Percentiles rank a stretch among this genome's conserved stretches.
phyloP scores from a whole-genome alignment of 202 grass and related monocot genomes.

The Zoysia matrella region DNA sequence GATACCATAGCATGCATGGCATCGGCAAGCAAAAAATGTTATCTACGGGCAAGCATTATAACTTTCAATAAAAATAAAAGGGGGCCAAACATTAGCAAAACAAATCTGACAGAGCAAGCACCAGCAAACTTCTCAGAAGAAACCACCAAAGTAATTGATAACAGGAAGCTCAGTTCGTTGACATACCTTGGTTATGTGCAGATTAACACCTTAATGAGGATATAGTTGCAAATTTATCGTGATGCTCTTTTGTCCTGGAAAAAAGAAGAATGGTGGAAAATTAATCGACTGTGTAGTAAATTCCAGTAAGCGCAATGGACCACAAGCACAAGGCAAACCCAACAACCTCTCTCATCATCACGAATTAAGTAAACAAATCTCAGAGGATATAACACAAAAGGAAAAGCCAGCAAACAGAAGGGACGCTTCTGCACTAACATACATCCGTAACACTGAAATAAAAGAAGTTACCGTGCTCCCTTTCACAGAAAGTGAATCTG shows the following conservation, averaged over 20 bases:
- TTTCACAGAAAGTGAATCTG: constrained; percentile 15
- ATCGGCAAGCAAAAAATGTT: constrained; percentile 3
- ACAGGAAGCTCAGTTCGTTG: background rate
- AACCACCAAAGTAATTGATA: constrained; percentile 2
- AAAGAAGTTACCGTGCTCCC: constrained; percentile 30
- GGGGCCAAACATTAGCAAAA: background rate
- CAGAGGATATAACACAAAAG: constrained; percentile 20
- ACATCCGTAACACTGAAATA: constrained; percentile 26
- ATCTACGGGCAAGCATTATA: background rate
- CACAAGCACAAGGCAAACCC: constrained; percentile 31
- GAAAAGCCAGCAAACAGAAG: constrained; percentile 10
- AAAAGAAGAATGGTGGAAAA: constrained; percentile 9
- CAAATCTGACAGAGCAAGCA: background rate
- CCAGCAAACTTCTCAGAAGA: background rate
- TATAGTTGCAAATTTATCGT: constrained; percentile 20
- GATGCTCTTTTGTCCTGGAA: constrained; percentile 29
- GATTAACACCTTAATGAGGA: background rate
- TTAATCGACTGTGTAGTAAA: constrained; percentile 2
- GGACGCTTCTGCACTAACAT: background rate
- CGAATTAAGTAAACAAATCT: background rate
- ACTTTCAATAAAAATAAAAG: too few relatives aligned
- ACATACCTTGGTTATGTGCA: constrained; percentile 33
- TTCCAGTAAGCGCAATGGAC: constrained; percentile 12
- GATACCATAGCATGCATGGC: background rate
- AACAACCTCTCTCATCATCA: constrained; percentile 3